Evolutionary conservation across 768 basidiomycete species (phyloP).

Genomic region (Glaciozyma antarctica): DNA sequence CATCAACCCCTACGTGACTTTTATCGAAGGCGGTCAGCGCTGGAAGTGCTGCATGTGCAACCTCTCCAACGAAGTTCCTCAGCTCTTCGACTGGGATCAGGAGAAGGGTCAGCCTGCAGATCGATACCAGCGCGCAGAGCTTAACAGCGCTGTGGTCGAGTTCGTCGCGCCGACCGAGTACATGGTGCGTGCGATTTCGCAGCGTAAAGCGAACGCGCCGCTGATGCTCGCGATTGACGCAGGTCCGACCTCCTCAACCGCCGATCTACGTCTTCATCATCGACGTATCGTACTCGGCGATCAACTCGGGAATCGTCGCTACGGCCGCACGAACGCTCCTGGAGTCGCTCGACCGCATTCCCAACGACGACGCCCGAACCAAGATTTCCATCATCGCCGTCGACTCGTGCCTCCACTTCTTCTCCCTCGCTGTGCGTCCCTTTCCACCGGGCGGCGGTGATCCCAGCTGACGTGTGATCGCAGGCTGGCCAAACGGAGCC

Average conservation of each 20-base stretch:
- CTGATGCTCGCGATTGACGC: neutral
- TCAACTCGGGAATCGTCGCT: slow-evolving; percentile 96
- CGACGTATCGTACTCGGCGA: slow-evolving; percentile 84
- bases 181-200: slow-evolving; percentile 53
- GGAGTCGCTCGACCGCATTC: slow-evolving; percentile 87
- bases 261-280: slow-evolving; percentile 95
- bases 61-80: slow-evolving; percentile 95
- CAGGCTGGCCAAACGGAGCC: slow-evolving; percentile 52
- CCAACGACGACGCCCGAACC: slow-evolving; percentile 85
- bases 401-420: slow-evolving; percentile 89
- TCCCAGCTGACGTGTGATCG: neutral
- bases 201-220: neutral
- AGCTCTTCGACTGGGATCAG: slow-evolving; percentile 97
- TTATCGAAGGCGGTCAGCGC: slow-evolving; percentile 95
- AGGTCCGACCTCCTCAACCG: slow-evolving; percentile 84
- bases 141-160: slow-evolving; percentile 90
- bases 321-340: slow-evolving; percentile 93
- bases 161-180: slow-evolving; percentile 97
- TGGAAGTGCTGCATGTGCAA: slow-evolving; percentile 99
- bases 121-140: slow-evolving; percentile 83
- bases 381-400: slow-evolving; percentile 88
- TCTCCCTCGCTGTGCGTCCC: slow-evolving; percentile 68
- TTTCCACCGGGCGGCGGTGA: neutral
- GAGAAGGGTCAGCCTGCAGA: slow-evolving; percentile 86
- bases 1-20: slow-evolving; percentile 95